Conservation (phyloP, 345 rosid genomes). For the Anastatica hierochuntica region DNA sequence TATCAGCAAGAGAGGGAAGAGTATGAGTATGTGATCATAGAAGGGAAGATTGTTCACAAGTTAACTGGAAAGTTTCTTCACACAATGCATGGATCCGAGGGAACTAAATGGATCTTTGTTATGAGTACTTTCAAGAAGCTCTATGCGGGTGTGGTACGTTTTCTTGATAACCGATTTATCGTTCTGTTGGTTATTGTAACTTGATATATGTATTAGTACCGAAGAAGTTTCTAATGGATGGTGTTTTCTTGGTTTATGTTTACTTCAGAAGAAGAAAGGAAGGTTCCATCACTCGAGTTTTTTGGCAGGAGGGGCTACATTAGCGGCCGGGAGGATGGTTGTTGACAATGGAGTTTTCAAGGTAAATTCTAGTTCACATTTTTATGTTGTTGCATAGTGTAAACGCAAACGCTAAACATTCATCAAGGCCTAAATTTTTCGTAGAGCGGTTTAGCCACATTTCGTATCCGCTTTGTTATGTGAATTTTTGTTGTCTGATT, state of each 20-base stretch:
- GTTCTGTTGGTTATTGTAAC: too few species aligned
- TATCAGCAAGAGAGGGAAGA: conserved; percentile 88
- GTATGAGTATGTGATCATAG: conserved; percentile 49
- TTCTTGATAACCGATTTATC: neutral
- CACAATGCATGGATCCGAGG: conserved; percentile 36
- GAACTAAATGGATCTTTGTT: conserved; percentile 74
- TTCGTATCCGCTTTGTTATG: neutral
- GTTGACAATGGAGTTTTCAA: conserved; percentile 62
- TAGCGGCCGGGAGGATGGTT: conserved; percentile 79
- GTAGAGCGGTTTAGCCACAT: neutral
- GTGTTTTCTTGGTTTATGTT: neutral
- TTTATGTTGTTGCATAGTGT: neutral
- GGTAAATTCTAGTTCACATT: conserved; percentile 28
- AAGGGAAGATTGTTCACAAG: conserved; percentile 64
- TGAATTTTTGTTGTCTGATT: too few species aligned
- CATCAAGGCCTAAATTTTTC: too few species aligned
- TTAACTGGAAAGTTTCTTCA: conserved; percentile 42
- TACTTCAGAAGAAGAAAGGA: conserved; percentile 83
- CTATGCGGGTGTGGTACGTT: conserved; percentile 61
- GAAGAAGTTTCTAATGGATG: too few species aligned
- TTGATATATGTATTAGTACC: too few species aligned
- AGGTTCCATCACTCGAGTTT: conserved; percentile 90
- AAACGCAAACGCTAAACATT: too few species aligned
- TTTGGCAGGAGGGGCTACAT: conserved; percentile 87
- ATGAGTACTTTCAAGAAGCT: conserved; percentile 72